A percentile compares a stretch with the other conserved stretches of the same genome.
Evolutionary conservation across 768 basidiomycete species (phyloP).

Genomic region (Neoboletus magnificus): DNA sequence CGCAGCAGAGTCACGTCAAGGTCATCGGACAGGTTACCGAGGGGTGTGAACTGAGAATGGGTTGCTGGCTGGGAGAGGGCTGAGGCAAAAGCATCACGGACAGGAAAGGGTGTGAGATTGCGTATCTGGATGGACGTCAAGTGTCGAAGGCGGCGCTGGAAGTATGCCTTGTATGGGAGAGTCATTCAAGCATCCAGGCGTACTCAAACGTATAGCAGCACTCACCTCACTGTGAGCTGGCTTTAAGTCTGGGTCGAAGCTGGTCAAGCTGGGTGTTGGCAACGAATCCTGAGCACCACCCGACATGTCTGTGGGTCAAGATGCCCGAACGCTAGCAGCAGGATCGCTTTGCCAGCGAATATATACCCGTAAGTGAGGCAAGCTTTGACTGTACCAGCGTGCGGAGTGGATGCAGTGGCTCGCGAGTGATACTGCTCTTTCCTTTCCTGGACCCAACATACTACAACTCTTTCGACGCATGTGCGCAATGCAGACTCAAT

Average conservation of each 20-base stretch:
- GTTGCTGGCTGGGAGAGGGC: slow-evolving; percentile 67
- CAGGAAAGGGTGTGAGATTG: slow-evolving; percentile 82
- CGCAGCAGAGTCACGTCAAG: slow-evolving; percentile 58
- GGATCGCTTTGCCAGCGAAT: background rate
- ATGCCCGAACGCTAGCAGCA: background rate
- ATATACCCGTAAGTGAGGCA: background rate
- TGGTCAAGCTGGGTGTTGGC: slow-evolving; percentile 13
- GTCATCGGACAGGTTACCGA: slow-evolving; percentile 66
- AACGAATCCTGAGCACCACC: slow-evolving; percentile 13
- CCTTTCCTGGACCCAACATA: slow-evolving; percentile 23
- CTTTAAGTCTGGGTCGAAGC: slow-evolving; percentile 13
- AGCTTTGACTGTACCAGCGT: slow-evolving; percentile 1
- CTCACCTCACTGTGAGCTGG: slow-evolving; percentile 15
- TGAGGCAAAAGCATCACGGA: slow-evolving; percentile 68
- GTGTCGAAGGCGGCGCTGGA: slow-evolving; percentile 70
- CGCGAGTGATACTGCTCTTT: slow-evolving; percentile 9
- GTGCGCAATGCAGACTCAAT: slow-evolving; percentile 44
- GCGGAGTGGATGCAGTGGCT: background rate
- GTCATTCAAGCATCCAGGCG: background rate
- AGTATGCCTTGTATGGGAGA: slow-evolving; percentile 17
- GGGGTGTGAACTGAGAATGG: slow-evolving; percentile 54
- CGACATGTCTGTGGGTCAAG: slow-evolving; percentile 21
- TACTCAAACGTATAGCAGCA: background rate
- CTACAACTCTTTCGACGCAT: background rate
- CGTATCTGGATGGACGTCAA: slow-evolving; percentile 69